Evolutionary conservation across 192 early-diverging fungal genomes (phyloP), one percentile per base, ranked within the genome.

Genomic region (Chytriomyces hyalinus): DNA sequence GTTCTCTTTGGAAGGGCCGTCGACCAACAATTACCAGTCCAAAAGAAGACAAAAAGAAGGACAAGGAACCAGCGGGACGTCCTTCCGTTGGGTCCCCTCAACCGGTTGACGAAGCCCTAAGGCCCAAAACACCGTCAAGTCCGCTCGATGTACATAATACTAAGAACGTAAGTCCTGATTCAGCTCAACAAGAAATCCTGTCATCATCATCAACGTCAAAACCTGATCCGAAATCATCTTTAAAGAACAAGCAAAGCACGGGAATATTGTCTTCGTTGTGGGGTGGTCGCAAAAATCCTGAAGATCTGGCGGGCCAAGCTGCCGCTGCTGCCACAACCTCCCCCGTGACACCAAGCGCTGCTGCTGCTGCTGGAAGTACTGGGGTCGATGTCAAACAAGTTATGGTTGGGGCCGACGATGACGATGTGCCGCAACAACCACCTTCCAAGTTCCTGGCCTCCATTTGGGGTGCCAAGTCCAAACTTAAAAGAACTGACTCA

Each of bases 401-500:
- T 22, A 45, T 73, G 44, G 72, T 62, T 63, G 72, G 72, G 17
- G 72, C 72, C 3, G 72, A 73, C 24, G 72, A 73, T 26, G 72
- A 73, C 15, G 72, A 73, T 17, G 57, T 73, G 10, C 72, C 72
- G 15, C 44, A 73, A 45, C 24, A 67, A 15, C 22, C 22, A 46
- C 72, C 72, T 9, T 73, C 72, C 6, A 73, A 36, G 45, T 73
- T 73, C 8, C 26, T 73, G 45, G 72, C 72, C 8, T 73, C 72
- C 22, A 73, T 73, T 48, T 73, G 72, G 72, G 72, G 72, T 48
- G 72, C 72, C 13, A 73, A 73, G 43, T 63, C 72, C 20, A 73
- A 73, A 13, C 57, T 73, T 17, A 73, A 73, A 46, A 24, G 61
- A 46, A 73, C 72, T 45, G 26, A 60, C 10, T 63, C 72, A 17